These are phyloP conservation scores for Skeletonema marinoi DNA, from an alignment of 108 stramenopile genomes.

Conservation along the genomic window DNA sequence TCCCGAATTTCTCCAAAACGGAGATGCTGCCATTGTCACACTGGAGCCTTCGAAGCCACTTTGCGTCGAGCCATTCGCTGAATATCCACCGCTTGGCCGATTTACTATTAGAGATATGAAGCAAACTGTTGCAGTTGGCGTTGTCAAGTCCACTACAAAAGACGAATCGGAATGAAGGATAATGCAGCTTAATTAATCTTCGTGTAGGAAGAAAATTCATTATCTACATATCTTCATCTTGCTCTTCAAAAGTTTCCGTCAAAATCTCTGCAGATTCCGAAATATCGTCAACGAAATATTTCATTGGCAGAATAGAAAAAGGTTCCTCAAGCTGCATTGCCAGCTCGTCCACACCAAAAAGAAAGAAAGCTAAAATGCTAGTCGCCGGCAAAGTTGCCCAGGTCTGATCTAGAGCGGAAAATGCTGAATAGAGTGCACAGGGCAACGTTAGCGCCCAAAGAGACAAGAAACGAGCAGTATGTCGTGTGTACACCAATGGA, in stretches of 20 bases:
- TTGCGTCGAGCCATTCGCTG: constrained; percentile 91
- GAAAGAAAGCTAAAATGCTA: constrained; percentile 45
- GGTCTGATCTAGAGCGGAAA: constrained; percentile 5
- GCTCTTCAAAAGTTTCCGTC: neutral
- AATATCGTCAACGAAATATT: constrained; percentile 46
- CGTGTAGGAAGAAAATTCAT: neutral
- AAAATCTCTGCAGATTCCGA: neutral
- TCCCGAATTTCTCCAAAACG: constrained; percentile 86
- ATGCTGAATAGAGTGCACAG: constrained; percentile 58
- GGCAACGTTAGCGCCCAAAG: constrained; percentile 63
- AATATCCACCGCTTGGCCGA: constrained; percentile 96
- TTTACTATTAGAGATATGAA: constrained; percentile 95
- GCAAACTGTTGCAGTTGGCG: constrained; percentile 95
- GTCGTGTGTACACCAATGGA: constrained; percentile 66
- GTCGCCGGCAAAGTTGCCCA: constrained; percentile 52
- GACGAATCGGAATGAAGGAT: constrained; percentile 1
- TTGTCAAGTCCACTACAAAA: constrained; percentile 77
- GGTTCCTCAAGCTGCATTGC: constrained; percentile 81
- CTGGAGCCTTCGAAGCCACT: constrained; percentile 82
- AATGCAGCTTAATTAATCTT: neutral
- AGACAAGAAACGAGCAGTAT: constrained; percentile 68
- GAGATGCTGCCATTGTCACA: constrained; percentile 71
- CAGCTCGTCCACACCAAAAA: constrained; percentile 78
- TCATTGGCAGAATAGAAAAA: constrained; percentile 73
- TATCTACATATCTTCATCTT: neutral